A percentile compares a stretch with the other conserved stretches of the same genome.
phyloP scores from a whole-genome alignment of 2,329 filamentous ascomycete genomes.

The Xylariaceae sp. region DNA sequence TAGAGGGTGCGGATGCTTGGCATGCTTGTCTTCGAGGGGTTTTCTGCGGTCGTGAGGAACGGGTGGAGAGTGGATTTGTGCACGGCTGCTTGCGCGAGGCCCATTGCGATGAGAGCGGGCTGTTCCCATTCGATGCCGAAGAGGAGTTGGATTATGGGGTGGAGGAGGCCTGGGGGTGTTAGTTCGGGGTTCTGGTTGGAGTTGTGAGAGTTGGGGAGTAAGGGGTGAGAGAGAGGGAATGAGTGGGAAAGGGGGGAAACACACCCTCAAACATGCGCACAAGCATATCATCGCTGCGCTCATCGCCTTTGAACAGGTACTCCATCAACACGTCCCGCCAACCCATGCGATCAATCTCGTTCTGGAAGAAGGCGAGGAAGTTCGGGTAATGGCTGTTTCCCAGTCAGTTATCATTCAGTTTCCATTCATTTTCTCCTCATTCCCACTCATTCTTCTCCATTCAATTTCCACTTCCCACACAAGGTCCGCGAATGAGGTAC shows the following conservation, averaged over 20 bases:
- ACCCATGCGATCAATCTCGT: conserved; percentile 60
- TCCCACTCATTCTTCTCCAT: no score
- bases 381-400: conserved; percentile 54
- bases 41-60: conserved; percentile 52
- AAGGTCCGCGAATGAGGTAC: no score
- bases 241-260: conserved; percentile 16
- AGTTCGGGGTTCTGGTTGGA: no score
- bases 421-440: no score
- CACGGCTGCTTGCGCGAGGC: conserved; percentile 68
- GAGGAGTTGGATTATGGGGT: conserved; percentile 79
- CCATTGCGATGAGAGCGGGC: conserved; percentile 75
- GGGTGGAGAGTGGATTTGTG: conserved; percentile 54
- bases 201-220: no score
- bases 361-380: conserved; percentile 71
- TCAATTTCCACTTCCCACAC: no score
- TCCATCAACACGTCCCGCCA: conserved; percentile 59
- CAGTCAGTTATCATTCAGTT: background rate
- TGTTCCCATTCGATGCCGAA: conserved; percentile 81
- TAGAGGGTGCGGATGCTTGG: conserved; percentile 54
- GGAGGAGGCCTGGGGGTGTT: conserved; percentile 53
- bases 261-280: conserved; percentile 60
- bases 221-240: background rate
- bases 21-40: conserved; percentile 37
- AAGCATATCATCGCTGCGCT: conserved; percentile 63
- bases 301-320: conserved; percentile 63